A percentile compares a stretch with the other conserved stretches of the same genome.
Evolutionary conservation across 176 grass and related monocot species (phyloP).

Genomic region (Melocanna baccifera): DNA sequence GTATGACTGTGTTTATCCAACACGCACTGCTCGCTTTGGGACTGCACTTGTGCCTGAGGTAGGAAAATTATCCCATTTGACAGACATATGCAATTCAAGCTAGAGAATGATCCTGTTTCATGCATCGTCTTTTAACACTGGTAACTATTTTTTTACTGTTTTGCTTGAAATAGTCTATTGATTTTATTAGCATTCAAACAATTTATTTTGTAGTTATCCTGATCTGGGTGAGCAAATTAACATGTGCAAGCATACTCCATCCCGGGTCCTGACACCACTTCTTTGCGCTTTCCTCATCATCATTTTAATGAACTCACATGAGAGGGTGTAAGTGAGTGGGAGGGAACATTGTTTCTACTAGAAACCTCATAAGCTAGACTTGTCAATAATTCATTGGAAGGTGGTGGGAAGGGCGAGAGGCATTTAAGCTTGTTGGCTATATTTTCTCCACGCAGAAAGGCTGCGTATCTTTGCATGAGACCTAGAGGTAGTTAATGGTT

Average conservation of each 20-base stretch:
- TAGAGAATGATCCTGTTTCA: background rate
- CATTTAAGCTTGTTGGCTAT: background rate
- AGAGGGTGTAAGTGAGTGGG: background rate
- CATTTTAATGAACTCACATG: background rate
- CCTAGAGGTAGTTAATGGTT: too few relatives aligned
- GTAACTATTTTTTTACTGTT: background rate
- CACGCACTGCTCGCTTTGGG: slow-evolving; percentile 91
- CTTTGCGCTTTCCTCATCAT: background rate
- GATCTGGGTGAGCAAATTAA: background rate
- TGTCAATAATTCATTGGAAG: background rate
- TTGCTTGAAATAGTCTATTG: background rate
- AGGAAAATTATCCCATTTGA: slow-evolving; percentile 21
- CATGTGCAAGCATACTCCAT: slow-evolving; percentile 3
- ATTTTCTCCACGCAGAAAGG: too few relatives aligned
- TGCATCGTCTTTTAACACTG: background rate
- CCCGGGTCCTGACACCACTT: background rate
- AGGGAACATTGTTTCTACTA: background rate
- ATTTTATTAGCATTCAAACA: background rate
- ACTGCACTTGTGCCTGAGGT: slow-evolving; percentile 91
- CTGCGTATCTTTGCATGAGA: too few relatives aligned
- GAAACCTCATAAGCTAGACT: background rate
- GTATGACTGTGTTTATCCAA: slow-evolving; percentile 98
- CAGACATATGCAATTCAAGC: background rate
- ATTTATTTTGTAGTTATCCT: background rate
- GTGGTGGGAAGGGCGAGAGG: background rate